Percentiles rank a stretch among this genome's conserved stretches.
These are phyloP conservation scores for Artemisia argyi DNA, from an alignment of 129 eudicot genomes.

Conservation along the genomic window DNA sequence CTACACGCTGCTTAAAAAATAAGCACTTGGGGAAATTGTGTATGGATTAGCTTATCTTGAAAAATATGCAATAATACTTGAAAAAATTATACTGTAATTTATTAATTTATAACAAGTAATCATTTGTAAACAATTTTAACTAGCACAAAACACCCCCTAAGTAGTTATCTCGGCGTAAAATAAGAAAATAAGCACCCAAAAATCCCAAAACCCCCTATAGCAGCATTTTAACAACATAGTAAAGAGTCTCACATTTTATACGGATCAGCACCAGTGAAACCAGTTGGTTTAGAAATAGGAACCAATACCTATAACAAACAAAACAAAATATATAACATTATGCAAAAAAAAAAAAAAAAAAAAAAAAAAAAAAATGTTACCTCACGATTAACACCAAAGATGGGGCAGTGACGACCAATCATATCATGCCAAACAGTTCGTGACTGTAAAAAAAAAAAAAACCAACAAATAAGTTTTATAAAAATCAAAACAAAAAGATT, in stretches of 20 bases:
- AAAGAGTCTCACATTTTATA: slow-evolving; percentile 71
- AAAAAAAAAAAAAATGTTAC: slow-evolving; percentile 32
- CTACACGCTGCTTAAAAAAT: too few species aligned
- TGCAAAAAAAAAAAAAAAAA: background rate
- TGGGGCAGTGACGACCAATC: slow-evolving; percentile 97
- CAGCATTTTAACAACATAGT: background rate
- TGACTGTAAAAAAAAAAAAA: slow-evolving; percentile 42
- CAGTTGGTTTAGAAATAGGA: slow-evolving; percentile 87
- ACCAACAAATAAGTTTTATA: background rate
- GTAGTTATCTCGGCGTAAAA: too few species aligned
- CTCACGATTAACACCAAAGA: slow-evolving; percentile 97
- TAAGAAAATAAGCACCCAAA: too few species aligned
- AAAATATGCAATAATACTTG: background rate
- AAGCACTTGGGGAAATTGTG: too few species aligned
- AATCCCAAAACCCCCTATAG: too few species aligned
- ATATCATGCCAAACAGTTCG: slow-evolving; percentile 97
- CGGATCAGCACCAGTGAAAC: slow-evolving; percentile 95
- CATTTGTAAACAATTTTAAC: too few species aligned
- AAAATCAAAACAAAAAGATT: background rate
- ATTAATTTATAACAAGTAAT: too few species aligned
- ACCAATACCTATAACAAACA: slow-evolving; percentile 60
- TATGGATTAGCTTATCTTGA: too few species aligned
- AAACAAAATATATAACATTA: background rate
- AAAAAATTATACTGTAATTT: background rate
- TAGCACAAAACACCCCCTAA: too few species aligned